Base-by-base conservation (phyloP, 2,329 filamentous ascomycete species). In the Stemphylium vesicarium region DNA sequence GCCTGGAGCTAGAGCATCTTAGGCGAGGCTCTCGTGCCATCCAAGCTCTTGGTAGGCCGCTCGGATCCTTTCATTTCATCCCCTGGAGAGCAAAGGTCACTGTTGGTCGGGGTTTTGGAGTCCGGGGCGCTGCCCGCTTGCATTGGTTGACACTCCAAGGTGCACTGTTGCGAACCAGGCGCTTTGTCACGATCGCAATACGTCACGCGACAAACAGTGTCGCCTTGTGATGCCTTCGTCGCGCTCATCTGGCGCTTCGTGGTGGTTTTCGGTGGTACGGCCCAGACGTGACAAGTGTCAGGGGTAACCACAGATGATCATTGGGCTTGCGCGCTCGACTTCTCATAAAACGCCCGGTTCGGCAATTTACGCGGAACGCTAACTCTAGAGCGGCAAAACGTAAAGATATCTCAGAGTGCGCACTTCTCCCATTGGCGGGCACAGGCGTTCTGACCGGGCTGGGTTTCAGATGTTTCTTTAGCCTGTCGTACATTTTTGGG, bases 131-230 rank as follows among this genome's bases (percentile, higher is more conserved):
- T 35, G 42, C 44, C n/a, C 11, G 47, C 37, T 10, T 26, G 50
- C 48, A 63, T 56, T 68, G 62, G 57, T 43, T 54, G 47, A 53
- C 44, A 46, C n/a, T 10, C 35, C n/a, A 9, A 41, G 29, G 36
- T 29, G 31, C 37, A 29, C 41, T 37, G 62, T 62, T 35, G 63
- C 38, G 57, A 66, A n/a, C 36, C 35, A 69, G 71, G 63, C 77
- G 83, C 77, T 83, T 82, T 70, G 75, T 84, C 64, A 12, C 42
- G 32, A 33, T 50, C 32, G 31, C 32, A 22, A 18, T 20, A 50
- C 26, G 26, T 31, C 48, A 33, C 36, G 36, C 49, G 43, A 44
- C 45, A 56, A 53, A 39, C 39, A 56, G 18, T 45, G 36, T 32
- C 13, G 22, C 36, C 36, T 37, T 37, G 47, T 46, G 38, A 29